Evolutionary conservation across 2,329 filamentous ascomycete species (phyloP), one percentile per base, ranked within the genome.

Genomic region (Ceratocystis colombiana): DNA sequence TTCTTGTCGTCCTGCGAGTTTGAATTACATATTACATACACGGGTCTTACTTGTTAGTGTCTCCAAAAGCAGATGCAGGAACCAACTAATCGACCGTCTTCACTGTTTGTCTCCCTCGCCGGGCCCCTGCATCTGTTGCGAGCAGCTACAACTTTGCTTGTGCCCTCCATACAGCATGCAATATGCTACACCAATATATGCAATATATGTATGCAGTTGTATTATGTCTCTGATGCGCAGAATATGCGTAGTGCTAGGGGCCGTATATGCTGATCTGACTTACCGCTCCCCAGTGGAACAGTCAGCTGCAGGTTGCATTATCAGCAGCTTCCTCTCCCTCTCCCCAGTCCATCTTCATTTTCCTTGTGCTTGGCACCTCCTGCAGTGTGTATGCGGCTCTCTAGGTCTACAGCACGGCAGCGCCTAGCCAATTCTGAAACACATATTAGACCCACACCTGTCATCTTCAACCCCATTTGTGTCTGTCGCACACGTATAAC

Each of bases 351-450:
- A 7, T 20, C 46, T 48, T 48, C 20, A n/a, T 48, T 48, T 48
- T 48, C 20, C 20, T 48, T 48, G 48, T 53, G 22, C 48, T 53
- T 53, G 48, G 48, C 22, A 50, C 37, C 37, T 41, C 22, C 20
- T 53, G 48, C 22, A 28, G 10, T 10, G 10, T 53, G 22, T 25
- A 10, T 53, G 48, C 48, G 17, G 48, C 48, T 53, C 22, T 53
- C 17, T 53, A 53, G 48, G 48, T 50, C n/a, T 57, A 57, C 53
- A 57, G 25, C 55, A 59, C 28, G 12, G n/a, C 28, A 59, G 55
- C 55, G 28, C 25, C 55, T 37, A 59, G 55, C 55, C 33, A n/a
- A 37, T 37, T 59, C 55, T 59, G 55, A 59, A 59, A 59, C 55
- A 37, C 28, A 8, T 59, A 37, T 30, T 59, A 59, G 30, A 37